phyloP scores from a whole-genome alignment of 306 rosid genomes.

The Acacia acuminata region DNA sequence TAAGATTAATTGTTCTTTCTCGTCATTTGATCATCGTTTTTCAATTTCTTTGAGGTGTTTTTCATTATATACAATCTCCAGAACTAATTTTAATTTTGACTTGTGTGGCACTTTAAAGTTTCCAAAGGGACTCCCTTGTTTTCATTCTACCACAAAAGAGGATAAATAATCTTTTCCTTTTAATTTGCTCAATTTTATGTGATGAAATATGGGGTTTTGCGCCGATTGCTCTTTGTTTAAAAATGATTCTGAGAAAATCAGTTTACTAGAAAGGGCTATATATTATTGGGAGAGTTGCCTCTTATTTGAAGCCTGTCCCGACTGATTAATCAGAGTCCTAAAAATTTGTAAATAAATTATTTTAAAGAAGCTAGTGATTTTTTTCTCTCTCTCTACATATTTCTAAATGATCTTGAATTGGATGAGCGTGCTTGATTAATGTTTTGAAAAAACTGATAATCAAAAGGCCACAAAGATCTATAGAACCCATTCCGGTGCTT shows the following conservation, averaged over 20 bases:
- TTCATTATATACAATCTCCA: neutral
- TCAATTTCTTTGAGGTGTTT: neutral
- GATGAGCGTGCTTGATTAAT: neutral
- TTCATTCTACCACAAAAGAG: neutral
- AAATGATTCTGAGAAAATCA: neutral
- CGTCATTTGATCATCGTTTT: neutral
- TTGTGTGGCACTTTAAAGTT: neutral
- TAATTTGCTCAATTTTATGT: neutral
- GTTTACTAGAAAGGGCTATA: neutral
- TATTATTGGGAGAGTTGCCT: neutral
- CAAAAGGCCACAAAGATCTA: too few relatives aligned
- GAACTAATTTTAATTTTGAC: neutral
- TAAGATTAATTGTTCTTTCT: constrained; percentile 27
- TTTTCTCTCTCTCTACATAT: neutral
- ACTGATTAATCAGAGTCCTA: neutral
- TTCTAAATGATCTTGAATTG: neutral
- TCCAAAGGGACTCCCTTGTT: neutral
- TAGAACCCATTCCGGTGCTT: too few relatives aligned
- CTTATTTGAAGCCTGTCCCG: neutral
- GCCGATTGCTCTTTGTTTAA: neutral
- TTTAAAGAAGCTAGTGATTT: neutral
- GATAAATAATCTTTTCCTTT: neutral
- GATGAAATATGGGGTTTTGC: neutral
- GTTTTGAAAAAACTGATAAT: too few relatives aligned
- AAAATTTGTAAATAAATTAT: neutral